phyloP scores from a whole-genome alignment of 805 yeast species.

The Spathaspora arborariae region DNA sequence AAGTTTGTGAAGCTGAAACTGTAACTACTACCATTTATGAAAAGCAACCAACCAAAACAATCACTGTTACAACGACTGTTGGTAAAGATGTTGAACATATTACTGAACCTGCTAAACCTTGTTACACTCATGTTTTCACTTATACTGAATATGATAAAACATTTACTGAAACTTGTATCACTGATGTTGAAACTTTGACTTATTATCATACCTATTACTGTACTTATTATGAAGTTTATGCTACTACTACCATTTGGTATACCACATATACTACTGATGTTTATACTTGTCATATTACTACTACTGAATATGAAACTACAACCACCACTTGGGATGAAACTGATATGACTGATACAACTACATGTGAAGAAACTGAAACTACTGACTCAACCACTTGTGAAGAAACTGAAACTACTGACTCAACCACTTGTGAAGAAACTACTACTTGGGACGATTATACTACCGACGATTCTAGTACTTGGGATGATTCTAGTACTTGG shows the following conservation, averaged over 20 bases:
- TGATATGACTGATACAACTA: not conserved
- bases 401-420: not conserved
- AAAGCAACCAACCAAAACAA: not conserved
- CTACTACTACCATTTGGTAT: not conserved
- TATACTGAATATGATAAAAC: not conserved
- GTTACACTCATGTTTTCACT: not conserved
- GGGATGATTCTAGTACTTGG: not conserved
- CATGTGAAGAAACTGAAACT: too few relatives aligned
- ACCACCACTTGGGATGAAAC: not conserved
- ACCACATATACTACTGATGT: not conserved
- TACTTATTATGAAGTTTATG: not conserved
- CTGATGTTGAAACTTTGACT: not conserved
- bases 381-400: not conserved
- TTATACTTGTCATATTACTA: not conserved
- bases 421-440: not conserved
- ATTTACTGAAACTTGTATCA: not conserved
- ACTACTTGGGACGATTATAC: too few relatives aligned
- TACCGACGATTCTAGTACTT: not conserved
- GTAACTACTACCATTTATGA: not conserved
- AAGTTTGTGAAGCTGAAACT: not conserved
- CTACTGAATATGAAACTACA: not conserved
- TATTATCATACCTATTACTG: not conserved
- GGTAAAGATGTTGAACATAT: not conserved
- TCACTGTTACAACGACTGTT: not conserved
- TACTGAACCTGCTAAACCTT: not conserved